Evolutionary conservation across 2,329 filamentous ascomycete species (phyloP), one percentile per base, ranked within the genome.

Genomic region (Cordyceps tenuipes): DNA sequence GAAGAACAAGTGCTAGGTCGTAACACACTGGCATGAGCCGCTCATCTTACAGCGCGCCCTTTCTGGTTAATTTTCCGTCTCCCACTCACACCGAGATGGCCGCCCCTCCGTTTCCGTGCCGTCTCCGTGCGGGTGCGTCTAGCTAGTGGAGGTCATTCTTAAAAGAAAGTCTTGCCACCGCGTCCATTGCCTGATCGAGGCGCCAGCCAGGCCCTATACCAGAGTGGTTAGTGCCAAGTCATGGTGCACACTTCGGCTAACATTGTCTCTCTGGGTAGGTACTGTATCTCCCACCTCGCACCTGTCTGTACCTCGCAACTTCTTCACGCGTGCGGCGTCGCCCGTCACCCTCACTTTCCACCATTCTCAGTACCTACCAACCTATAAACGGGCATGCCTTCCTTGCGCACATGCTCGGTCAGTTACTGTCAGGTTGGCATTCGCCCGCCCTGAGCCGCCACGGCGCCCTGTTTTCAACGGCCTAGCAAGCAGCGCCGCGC

Each of bases 81-180:
- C 47, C 36, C 19, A 39, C 31, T 19, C 44, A 39, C 54, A n/a
- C 36, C n/a, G 29, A 15, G 44, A 57, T 13, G 23, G 39, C 9
- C 23, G 55, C 34, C 47, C 47, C 54, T 46, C 44, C 17, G 31
- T 36, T 44, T 21, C 54, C 54, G 55, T 58, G 55, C 55, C 17
- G 31, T 36, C 54, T 21, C 54, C 54, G 55, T 58, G 55, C 55
- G 55, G 21, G 47, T 58, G 55, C 55, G 47, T 57, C 34, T 36
- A 36, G 34, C 55, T 57, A 57, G 55, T 57, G 46, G 55, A 57
- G 46, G 54, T 48, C 54, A 49, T 29, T 21, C 39, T 3, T 3
- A 23, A 15, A 34, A 15, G 34, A 36, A 41, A 26, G 26, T 15
- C 23, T 39, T 8, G 47, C 44, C 46, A 29, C 23, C 55, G 34